Percentiles rank a stretch among this genome's conserved stretches.
phyloP scores from a whole-genome alignment of 495 filamentous ascomycete species.

The Hypoxylon intermedium region DNA sequence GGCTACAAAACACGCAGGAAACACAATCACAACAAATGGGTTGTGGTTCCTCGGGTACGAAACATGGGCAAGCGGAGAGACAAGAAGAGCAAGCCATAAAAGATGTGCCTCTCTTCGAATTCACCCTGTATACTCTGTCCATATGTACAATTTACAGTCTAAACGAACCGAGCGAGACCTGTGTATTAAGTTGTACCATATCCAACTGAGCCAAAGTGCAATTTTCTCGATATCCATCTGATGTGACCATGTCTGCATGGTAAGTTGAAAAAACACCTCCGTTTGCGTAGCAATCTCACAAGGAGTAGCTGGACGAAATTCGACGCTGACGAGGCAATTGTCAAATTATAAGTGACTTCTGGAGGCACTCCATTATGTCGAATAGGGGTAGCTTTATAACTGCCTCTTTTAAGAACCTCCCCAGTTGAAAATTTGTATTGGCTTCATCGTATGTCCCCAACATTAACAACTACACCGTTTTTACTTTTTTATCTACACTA shows the following conservation, averaged over 20 bases:
- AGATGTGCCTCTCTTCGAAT: constrained; percentile 7
- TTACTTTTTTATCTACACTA: too few relatives aligned
- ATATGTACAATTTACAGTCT: constrained; percentile 38
- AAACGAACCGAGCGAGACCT: constrained; percentile 28
- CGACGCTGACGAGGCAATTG: too few relatives aligned
- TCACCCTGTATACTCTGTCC: constrained; percentile 32
- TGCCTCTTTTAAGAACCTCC: too few relatives aligned
- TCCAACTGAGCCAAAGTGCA: constrained; percentile 3
- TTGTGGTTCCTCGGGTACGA: constrained; percentile 74
- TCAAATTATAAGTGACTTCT: too few relatives aligned
- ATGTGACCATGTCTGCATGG: neutral
- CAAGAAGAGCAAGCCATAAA: constrained; percentile 51
- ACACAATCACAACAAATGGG: constrained; percentile 79
- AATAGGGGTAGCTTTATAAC: too few relatives aligned
- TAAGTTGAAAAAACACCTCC: neutral
- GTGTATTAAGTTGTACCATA: constrained; percentile 41
- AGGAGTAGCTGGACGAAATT: too few relatives aligned
- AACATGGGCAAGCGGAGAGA: constrained; percentile 76
- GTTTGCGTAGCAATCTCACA: too few relatives aligned
- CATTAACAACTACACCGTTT: too few relatives aligned
- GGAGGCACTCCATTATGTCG: too few relatives aligned
- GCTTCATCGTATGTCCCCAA: too few relatives aligned
- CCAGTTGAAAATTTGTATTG: too few relatives aligned
- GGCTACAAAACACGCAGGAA: constrained; percentile 91
- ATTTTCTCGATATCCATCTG: neutral